Percentiles rank a stretch among this genome's conserved stretches.
Conservation (phyloP, 352 stramenopile species). For the Peronospora destructor region DNA sequence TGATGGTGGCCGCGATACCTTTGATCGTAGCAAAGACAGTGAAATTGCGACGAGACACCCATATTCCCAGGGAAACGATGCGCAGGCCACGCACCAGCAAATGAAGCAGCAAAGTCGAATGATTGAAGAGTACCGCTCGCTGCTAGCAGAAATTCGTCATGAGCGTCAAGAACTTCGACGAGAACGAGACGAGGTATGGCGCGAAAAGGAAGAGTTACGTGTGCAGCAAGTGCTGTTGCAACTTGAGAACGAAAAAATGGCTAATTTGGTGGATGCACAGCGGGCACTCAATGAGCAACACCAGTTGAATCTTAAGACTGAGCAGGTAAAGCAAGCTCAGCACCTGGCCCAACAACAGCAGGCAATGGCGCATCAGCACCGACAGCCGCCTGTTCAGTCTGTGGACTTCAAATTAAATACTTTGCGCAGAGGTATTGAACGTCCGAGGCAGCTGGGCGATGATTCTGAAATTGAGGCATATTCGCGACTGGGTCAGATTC, state of each 20-base stretch:
- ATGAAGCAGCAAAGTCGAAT: conserved; percentile 29
- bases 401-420: conserved; percentile 11
- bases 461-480: conserved; percentile 9
- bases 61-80: conserved; percentile 14
- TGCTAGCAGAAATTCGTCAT: conserved; percentile 60
- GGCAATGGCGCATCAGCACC: conserved; percentile 14
- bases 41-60: conserved; percentile 4
- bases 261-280: conserved; percentile 51
- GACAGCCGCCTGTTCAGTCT: conserved; percentile 17
- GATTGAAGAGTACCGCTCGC: conserved; percentile 55
- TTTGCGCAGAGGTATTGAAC: background rate
- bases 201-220: conserved; percentile 68
- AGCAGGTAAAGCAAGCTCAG: conserved; percentile 23
- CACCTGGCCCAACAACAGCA: conserved; percentile 25
- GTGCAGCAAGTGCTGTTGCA: conserved; percentile 57
- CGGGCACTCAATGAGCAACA: conserved; percentile 53
- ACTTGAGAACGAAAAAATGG: conserved; percentile 73
- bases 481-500: conserved; percentile 26
- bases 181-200: conserved; percentile 58
- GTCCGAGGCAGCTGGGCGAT: conserved; percentile 7
- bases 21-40: conserved; percentile 6
- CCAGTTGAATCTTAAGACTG: conserved; percentile 37
- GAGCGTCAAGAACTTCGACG: conserved; percentile 66
- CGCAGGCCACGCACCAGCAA: conserved; percentile 14
- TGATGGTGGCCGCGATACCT: conserved; percentile 9